phyloP scores from a whole-genome alignment of 1,284 basidiomycete species.

The Mrakiaceae sp. region DNA sequence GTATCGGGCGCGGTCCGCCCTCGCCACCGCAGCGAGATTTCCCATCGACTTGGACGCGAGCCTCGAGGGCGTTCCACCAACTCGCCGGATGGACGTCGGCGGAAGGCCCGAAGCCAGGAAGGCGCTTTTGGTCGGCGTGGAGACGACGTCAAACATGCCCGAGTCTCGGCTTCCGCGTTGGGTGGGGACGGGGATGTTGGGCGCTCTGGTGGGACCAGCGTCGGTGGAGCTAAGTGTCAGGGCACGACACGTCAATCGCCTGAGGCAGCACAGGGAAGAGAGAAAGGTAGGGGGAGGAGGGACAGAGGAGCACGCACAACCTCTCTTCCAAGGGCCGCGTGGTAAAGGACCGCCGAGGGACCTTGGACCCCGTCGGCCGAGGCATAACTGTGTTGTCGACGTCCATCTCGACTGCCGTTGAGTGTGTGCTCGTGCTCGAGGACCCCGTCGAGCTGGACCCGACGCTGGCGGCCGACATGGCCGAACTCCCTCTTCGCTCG shows the following conservation, averaged over 20 bases:
- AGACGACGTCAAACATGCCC: constrained; percentile 14
- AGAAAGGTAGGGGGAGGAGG: neutral
- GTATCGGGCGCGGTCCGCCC: constrained; percentile 19
- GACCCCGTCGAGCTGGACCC: too few species aligned
- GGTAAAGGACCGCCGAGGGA: constrained; percentile 13
- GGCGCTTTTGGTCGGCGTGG: constrained; percentile 14
- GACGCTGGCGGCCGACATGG: too few species aligned
- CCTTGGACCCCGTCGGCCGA: neutral
- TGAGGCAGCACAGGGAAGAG: neutral
- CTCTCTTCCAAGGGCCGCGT: constrained; percentile 12
- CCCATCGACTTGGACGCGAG: constrained; percentile 29
- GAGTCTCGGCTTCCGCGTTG: constrained; percentile 1
- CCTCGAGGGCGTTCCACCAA: constrained; percentile 13
- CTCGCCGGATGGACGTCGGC: constrained; percentile 12
- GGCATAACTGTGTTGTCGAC: constrained; percentile 3
- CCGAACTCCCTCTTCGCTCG: constrained; percentile 5
- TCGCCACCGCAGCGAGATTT: constrained; percentile 27
- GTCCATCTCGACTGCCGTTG: constrained; percentile 12
- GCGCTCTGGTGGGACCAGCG: neutral
- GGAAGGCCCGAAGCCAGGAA: neutral
- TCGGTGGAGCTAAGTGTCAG: too few species aligned
- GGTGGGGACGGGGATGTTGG: neutral
- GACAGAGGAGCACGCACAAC: neutral
- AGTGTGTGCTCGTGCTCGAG: constrained; percentile 6
- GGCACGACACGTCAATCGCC: too few species aligned